phyloP scores from a whole-genome alignment of 2,329 filamentous ascomycete genomes.

The Hypoxylon sp. region DNA sequence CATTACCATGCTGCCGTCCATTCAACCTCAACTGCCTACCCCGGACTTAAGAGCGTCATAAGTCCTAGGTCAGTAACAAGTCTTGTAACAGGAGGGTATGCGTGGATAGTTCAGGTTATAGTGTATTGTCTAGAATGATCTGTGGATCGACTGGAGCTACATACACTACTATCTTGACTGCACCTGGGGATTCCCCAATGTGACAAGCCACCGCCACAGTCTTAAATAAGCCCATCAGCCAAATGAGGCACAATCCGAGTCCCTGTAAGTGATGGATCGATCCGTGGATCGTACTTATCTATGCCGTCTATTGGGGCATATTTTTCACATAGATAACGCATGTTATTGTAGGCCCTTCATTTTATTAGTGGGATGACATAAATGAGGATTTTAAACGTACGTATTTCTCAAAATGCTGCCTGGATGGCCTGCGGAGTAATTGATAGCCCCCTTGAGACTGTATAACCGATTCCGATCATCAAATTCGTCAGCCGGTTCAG shows the following conservation, averaged over 20 bases:
- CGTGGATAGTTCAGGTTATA: too few species aligned
- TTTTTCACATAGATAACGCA: slow-evolving; percentile 19
- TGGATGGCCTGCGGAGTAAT: slow-evolving; percentile 15
- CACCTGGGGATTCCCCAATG: too few species aligned
- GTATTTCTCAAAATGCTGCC: slow-evolving; percentile 13
- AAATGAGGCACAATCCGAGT: slow-evolving; percentile 11
- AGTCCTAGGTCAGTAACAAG: too few species aligned
- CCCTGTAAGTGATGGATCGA: slow-evolving; percentile 13
- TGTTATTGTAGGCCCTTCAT: slow-evolving; percentile 11
- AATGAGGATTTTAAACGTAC: neutral
- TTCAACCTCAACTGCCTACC: too few species aligned
- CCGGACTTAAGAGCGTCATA: too few species aligned
- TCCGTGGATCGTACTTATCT: slow-evolving; percentile 12
- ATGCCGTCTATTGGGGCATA: slow-evolving; percentile 9
- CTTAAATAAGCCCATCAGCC: slow-evolving; percentile 6
- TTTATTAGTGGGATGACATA: neutral
- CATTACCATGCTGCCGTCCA: too few species aligned
- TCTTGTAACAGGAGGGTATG: too few species aligned
- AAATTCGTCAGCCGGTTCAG: slow-evolving; percentile 7
- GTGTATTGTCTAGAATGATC: too few species aligned
- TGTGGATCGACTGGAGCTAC: too few species aligned
- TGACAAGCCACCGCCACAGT: neutral
- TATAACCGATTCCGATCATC: slow-evolving; percentile 12
- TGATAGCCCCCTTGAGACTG: slow-evolving; percentile 12
- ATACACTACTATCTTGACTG: too few species aligned